Percentiles rank a stretch among this genome's conserved stretches.
Evolutionary conservation across 2,329 filamentous ascomycete genomes (phyloP).

Genomic region (Fusarium sp.): DNA sequence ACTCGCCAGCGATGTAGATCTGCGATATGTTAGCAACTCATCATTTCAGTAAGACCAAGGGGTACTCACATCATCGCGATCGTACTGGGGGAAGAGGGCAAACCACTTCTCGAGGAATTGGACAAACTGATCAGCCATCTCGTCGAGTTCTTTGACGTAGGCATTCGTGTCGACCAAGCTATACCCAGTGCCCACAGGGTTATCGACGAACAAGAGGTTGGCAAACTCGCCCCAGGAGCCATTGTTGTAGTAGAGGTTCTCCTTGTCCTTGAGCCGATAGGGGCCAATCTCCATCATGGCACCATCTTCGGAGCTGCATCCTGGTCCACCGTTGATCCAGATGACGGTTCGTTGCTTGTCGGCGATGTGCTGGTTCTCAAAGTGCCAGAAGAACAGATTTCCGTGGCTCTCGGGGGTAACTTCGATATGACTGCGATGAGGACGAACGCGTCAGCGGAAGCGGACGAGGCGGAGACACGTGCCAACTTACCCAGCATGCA

Average conservation of each 20-base stretch:
- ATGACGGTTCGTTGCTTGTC: slow-evolving; percentile 91
- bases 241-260: slow-evolving; percentile 81
- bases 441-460: slow-evolving; percentile 38
- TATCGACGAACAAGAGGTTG: slow-evolving; percentile 96
- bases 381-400: slow-evolving; percentile 99
- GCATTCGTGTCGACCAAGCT: slow-evolving; percentile 94
- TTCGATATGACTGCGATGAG: slow-evolving; percentile 81
- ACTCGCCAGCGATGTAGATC: slow-evolving; percentile 96
- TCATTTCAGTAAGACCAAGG: background rate
- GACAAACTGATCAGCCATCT: slow-evolving; percentile 92
- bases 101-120: slow-evolving; percentile 94
- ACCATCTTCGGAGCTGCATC: slow-evolving; percentile 97
- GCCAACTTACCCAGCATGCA: slow-evolving; percentile 91
- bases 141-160: slow-evolving; percentile 84
- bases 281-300: slow-evolving; percentile 96
- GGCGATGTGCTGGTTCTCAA: slow-evolving; percentile 93
- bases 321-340: slow-evolving; percentile 97
- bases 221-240: slow-evolving; percentile 99
- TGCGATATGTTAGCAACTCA: slow-evolving; percentile 53
- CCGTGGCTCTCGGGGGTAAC: slow-evolving; percentile 86
- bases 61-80: slow-evolving; percentile 86
- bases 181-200: slow-evolving; percentile 95
- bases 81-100: slow-evolving; percentile 88
- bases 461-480: slow-evolving; percentile 2
- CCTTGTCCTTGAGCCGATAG: slow-evolving; percentile 84